Evolutionary conservation across 2,329 filamentous ascomycete genomes (phyloP).

Genomic region (Claviceps sorghi): DNA sequence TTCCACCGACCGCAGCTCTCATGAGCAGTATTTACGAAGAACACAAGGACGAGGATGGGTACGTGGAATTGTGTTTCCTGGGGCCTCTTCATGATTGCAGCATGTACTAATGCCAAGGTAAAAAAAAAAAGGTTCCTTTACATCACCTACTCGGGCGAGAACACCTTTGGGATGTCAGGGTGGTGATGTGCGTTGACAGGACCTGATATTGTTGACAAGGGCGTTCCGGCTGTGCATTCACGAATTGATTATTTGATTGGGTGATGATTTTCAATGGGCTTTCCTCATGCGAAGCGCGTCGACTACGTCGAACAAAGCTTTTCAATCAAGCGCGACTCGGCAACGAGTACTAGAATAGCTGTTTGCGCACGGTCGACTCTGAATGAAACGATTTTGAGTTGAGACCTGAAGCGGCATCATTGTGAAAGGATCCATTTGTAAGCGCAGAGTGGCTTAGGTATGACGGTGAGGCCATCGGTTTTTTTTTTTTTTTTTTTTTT

Average conservation of each 20-base stretch:
- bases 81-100: background rate
- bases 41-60: constrained; percentile 77
- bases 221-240: constrained; percentile 21
- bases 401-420: background rate
- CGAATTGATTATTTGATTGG: constrained; percentile 9
- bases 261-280: background rate
- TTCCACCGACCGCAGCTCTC: constrained; percentile 88
- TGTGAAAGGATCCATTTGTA: background rate
- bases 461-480: background rate
- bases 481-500: no score
- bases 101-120: constrained; percentile 6
- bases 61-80: constrained; percentile 14
- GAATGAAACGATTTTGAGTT: background rate
- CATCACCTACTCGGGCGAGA: constrained; percentile 99
- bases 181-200: background rate
- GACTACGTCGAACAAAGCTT: background rate
- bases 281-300: constrained; percentile 8
- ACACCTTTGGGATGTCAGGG: constrained; percentile 65
- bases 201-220: constrained; percentile 6
- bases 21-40: constrained; percentile 99
- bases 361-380: background rate
- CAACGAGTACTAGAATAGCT: background rate
- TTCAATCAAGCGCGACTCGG: background rate
- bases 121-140: constrained; percentile 62
- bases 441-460: background rate